Percentiles rank a stretch among this genome's conserved stretches.
These are phyloP conservation scores for Curvularia sp. DNA, from an alignment of 2,329 filamentous ascomycete genomes.

Conservation along the genomic window DNA sequence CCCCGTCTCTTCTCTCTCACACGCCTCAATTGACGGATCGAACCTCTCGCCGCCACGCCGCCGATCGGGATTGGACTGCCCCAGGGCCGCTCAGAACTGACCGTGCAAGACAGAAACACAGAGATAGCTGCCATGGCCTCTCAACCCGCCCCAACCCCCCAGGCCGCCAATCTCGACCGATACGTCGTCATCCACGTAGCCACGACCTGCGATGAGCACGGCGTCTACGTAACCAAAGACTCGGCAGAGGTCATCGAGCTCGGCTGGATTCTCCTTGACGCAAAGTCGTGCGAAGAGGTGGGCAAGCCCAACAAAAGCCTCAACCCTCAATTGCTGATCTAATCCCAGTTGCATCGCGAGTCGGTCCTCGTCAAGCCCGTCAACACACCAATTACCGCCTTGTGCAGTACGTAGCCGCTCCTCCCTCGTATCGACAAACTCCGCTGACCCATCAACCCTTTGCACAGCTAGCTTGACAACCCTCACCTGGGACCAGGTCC, in stretches of 20 bases:
- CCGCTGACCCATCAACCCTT: conserved; percentile 23
- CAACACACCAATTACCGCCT: conserved; percentile 97
- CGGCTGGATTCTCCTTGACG: conserved; percentile 95
- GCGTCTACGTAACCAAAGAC: conserved; percentile 98
- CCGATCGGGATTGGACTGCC: conserved; percentile 3
- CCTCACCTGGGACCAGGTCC: conserved; percentile 98
- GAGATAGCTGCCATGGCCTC: conserved; percentile 32
- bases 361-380: conserved; percentile 97
- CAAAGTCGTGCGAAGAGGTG: conserved; percentile 91
- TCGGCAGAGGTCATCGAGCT: conserved; percentile 99
- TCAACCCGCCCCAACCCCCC: conserved; percentile 39
- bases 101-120: conserved; percentile 4
- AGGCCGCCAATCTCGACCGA: conserved; percentile 72
- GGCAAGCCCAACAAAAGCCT: conserved; percentile 5
- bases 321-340: conserved; percentile 19
- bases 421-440: not conserved
- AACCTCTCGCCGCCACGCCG: conserved; percentile 11
- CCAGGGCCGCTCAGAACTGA: conserved; percentile 12
- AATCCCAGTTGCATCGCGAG: conserved; percentile 82
- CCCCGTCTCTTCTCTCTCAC: conserved; percentile 17
- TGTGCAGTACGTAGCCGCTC: conserved; percentile 80
- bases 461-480: conserved; percentile 88
- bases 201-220: conserved; percentile 98
- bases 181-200: conserved; percentile 99
- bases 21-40: conserved; percentile 12